Base-by-base conservation (phyloP, 2,329 filamentous ascomycete genomes). In the Mollisiaceae sp. region DNA sequence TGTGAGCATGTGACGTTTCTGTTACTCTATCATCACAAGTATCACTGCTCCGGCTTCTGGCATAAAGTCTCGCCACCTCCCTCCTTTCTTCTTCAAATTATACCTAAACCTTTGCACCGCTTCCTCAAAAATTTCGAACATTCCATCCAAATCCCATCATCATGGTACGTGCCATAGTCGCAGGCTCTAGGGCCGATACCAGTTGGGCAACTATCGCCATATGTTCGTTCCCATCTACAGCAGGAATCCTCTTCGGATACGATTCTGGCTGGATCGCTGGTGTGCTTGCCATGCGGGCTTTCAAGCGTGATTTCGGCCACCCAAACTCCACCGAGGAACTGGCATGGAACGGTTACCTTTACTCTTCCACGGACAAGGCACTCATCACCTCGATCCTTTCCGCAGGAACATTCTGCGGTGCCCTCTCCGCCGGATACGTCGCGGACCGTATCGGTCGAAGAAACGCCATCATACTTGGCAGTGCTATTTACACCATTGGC, bases 261-360 rank as follows among this genome's bases (percentile, higher is more conserved):
- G 90, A 92, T 73, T 91, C 89, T 45, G 90, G 90, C 70, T 91
- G 90, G 79, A 91, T 91, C 81, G 88, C 87, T 77, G 87, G 87
- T 75, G 86, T 89, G 65, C 79, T 81, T 70, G 75, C 80, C 67
- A 82, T 86, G 70, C 81, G 84, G 73, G 78, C 81, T 63, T 56
- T 71, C 12, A 74, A 64, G 9, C n/a, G 52, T 18, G 36, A 57
- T 36, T 63, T 67, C 35, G 65, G 62, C 24, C 24, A 59, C 12
- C 41, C 20, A 18, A 55, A 55, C 18, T 52, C 45, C 12, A 15
- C 9, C 15, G 56, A 39, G 2, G 11, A 41, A 6, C 52, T 52
- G 2, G 41, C 56, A 38, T 54, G 41, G 15, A 35, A 27, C 1
- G 62, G 62, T 4, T 64, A 59, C n/a, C n/a, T 59, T 5, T 59